A percentile compares a stretch with the other conserved stretches of the same genome.
phyloP scores from a whole-genome alignment of 2,329 filamentous ascomycete genomes.

The Ophiostoma himal-ulmi region DNA sequence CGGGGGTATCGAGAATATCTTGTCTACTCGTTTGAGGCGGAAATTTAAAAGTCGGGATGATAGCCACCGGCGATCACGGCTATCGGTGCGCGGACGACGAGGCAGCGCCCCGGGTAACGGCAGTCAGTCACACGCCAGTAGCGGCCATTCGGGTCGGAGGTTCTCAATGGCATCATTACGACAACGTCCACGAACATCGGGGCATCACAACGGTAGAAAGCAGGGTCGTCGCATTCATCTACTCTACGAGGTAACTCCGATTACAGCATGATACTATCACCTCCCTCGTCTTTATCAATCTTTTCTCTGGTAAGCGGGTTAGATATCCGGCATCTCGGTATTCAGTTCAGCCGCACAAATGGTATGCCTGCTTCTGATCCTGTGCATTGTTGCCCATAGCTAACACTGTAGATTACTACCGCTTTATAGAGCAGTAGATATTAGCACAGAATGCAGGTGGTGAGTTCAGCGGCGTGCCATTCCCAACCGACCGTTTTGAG shows the following conservation, averaged over 20 bases:
- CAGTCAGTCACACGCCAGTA: constrained; percentile 21
- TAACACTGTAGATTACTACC: constrained; percentile 37
- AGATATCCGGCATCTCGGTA: constrained; percentile 45
- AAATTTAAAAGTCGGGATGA: constrained; percentile 44
- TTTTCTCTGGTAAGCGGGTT: constrained; percentile 29
- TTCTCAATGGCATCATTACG: constrained; percentile 43
- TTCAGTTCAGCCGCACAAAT: constrained; percentile 45
- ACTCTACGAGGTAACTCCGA: constrained; percentile 23
- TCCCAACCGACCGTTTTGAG: constrained; percentile 43
- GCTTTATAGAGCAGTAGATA: constrained; percentile 44
- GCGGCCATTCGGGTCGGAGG: constrained; percentile 30
- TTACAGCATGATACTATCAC: constrained; percentile 16
- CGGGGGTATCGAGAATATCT: constrained; percentile 45
- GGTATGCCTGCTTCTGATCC: constrained; percentile 33
- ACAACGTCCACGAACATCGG: constrained; percentile 32
- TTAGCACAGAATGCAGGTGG: constrained; percentile 43
- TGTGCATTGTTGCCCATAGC: background rate
- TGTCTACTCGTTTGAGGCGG: constrained; percentile 43
- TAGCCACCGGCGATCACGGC: constrained; percentile 40
- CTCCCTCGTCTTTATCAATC: constrained; percentile 21
- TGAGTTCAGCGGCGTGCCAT: constrained; percentile 42
- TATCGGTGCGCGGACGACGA: constrained; percentile 39
- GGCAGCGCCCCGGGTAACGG: constrained; percentile 38
- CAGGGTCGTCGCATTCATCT: constrained; percentile 15
- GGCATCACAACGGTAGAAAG: constrained; percentile 10